These are phyloP conservation scores for Saccharomyces kudriavzevii DNA, from an alignment of 805 yeast genomes.

Conservation along the genomic window DNA sequence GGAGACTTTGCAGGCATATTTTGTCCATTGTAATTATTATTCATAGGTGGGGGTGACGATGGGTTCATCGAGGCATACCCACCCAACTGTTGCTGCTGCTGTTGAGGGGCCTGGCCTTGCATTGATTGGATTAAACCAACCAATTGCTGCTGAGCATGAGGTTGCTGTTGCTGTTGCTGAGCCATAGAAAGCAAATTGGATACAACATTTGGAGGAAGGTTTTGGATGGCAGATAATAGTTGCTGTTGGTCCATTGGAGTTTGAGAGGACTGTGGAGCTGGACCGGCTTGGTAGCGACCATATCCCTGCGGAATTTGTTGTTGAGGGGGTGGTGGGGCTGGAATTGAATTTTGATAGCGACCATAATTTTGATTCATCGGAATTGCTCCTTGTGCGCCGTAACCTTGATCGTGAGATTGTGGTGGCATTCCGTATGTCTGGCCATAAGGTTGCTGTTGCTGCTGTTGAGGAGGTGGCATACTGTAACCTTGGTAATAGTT, in stretches of 20 bases:
- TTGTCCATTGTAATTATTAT: not conserved
- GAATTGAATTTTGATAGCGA: constrained; percentile 14
- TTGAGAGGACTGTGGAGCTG: constrained; percentile 22
- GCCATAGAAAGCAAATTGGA: constrained; percentile 27
- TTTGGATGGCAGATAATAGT: constrained; percentile 28
- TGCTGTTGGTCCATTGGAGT: constrained; percentile 25
- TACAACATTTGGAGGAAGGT: constrained; percentile 30
- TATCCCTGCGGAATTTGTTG: constrained; percentile 18
- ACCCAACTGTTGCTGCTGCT: constrained; percentile 14
- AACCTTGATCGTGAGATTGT: constrained; percentile 11
- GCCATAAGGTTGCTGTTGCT: constrained; percentile 7
- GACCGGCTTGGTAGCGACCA: constrained; percentile 18
- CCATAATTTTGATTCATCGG: constrained; percentile 20
- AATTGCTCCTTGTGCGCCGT: constrained; percentile 12
- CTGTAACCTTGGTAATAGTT: constrained; percentile 13
- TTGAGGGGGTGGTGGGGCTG: constrained; percentile 17
- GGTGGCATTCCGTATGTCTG: constrained; percentile 12
- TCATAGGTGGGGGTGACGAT: constrained; percentile 7
- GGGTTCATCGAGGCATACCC: constrained; percentile 10
- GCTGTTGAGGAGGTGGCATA: constrained; percentile 12
- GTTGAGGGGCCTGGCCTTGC: constrained; percentile 25
- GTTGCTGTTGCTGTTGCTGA: constrained; percentile 29
- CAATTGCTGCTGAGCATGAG: constrained; percentile 22
- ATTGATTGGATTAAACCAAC: constrained; percentile 29
- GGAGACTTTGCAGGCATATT: constrained; percentile 4